Evolutionary conservation across 2,329 filamentous ascomycete species (phyloP).

Genomic region (Zasmidium angulare): DNA sequence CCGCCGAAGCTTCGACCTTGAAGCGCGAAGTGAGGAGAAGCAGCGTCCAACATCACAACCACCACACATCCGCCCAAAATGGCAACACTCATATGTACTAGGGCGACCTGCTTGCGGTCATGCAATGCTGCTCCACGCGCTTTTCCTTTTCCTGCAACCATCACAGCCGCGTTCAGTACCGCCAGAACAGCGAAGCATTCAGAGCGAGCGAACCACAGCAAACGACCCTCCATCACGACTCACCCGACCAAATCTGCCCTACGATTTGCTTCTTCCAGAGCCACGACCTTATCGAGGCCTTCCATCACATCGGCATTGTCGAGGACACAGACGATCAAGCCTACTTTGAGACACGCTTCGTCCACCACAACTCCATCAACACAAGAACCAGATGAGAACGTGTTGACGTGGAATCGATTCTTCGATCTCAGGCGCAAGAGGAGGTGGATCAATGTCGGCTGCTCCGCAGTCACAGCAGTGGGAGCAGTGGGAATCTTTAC

Average conservation of each 20-base stretch:
- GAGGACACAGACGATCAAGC: background rate
- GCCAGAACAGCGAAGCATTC: constrained; percentile 5
- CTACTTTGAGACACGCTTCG: background rate
- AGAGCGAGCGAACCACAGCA: background rate
- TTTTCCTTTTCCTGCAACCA: constrained; percentile 1
- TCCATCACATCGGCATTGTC: constrained; percentile 1
- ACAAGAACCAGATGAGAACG: constrained; percentile 9
- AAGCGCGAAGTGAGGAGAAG: background rate
- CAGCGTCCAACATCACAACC: constrained; percentile 1
- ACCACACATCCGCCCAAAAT: constrained; percentile 1
- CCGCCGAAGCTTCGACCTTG: background rate
- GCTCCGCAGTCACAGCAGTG: constrained; percentile 67
- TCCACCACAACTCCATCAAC: background rate
- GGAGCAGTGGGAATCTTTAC: constrained; percentile 63
- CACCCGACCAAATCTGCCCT: background rate
- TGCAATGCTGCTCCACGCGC: background rate
- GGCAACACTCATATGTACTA: constrained; percentile 13
- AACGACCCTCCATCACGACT: constrained; percentile 5
- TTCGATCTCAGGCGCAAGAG: constrained; percentile 86
- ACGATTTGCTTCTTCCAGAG: constrained; percentile 3
- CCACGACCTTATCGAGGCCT: constrained; percentile 1
- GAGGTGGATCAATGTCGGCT: constrained; percentile 77
- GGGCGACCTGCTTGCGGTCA: constrained; percentile 10
- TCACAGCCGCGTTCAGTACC: constrained; percentile 9
- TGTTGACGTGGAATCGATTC: constrained; percentile 78